Percentiles rank a stretch among this genome's conserved stretches.
These are phyloP conservation scores for Caryopteris hybrid DNA, from an alignment of 305 asterid species.

Conservation along the genomic window DNA sequence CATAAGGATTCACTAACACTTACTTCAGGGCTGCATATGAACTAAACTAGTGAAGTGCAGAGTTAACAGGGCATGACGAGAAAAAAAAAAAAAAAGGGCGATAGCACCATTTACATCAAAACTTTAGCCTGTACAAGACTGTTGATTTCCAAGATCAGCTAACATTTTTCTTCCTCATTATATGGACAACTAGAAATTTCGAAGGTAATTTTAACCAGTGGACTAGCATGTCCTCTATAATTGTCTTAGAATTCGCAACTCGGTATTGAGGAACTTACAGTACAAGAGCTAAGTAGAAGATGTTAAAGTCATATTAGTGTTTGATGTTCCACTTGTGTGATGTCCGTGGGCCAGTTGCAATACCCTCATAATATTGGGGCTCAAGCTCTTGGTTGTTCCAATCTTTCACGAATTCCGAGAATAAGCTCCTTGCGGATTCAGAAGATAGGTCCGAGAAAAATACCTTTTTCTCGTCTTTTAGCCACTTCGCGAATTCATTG, in stretches of 20 bases:
- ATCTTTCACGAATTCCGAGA: constrained; percentile 50
- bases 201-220: background rate
- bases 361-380: constrained; percentile 68
- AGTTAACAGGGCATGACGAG: background rate
- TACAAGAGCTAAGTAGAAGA: background rate
- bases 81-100: background rate
- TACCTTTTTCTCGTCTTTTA: constrained; percentile 58
- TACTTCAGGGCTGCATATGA: background rate
- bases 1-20: too few species aligned
- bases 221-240: background rate
- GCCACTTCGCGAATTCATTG: constrained; percentile 87
- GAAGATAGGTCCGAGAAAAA: constrained; percentile 86
- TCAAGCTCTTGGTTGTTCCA: constrained; percentile 79
- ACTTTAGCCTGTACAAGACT: background rate
- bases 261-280: background rate
- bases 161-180: background rate
- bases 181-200: background rate
- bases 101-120: background rate
- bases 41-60: background rate
- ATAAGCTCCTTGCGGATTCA: constrained; percentile 55
- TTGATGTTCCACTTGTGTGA: constrained; percentile 82
- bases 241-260: background rate
- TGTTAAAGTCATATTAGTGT: constrained; percentile 25
- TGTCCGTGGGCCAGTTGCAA: constrained; percentile 68
- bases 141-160: background rate